Percentiles rank a stretch among this genome's conserved stretches.
Conservation (phyloP, 805 yeast species). For the Spathaspora gorwiae region DNA sequence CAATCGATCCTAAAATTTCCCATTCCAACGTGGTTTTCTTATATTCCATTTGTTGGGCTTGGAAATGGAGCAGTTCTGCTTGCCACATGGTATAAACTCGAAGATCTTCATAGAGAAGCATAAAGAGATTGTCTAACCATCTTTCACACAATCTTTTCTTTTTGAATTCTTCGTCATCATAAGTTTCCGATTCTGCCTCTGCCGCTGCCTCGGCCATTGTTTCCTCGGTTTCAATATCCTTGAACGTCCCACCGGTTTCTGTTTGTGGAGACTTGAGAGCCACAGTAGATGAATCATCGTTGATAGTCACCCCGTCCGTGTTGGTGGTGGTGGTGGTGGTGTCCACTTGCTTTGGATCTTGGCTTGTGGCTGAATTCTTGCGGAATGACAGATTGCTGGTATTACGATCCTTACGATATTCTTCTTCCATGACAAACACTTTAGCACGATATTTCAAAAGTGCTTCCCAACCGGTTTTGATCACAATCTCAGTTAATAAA, state of each 20-base stretch:
- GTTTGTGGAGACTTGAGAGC: constrained; percentile 34
- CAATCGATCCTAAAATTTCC: constrained; percentile 86
- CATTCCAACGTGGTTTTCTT: constrained; percentile 80
- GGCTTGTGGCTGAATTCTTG: constrained; percentile 8
- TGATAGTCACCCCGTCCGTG: neutral
- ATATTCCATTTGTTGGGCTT: constrained; percentile 78
- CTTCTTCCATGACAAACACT: constrained; percentile 47
- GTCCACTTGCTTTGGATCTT: constrained; percentile 9
- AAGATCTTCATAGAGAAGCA: constrained; percentile 68
- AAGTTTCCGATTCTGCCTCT: constrained; percentile 3
- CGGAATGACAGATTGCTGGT: constrained; percentile 5
- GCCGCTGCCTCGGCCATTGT: neutral
- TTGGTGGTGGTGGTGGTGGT: neutral
- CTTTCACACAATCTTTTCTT: constrained; percentile 66
- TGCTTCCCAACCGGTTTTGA: constrained; percentile 44
- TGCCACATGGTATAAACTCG: constrained; percentile 89
- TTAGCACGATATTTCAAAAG: constrained; percentile 42
- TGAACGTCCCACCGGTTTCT: neutral
- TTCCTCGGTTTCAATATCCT: neutral
- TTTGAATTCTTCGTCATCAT: constrained; percentile 34
- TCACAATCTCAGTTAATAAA: constrained; percentile 40
- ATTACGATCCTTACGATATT: constrained; percentile 37
- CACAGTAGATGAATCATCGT: constrained; percentile 33
- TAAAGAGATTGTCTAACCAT: constrained; percentile 68
- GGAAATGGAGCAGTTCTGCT: constrained; percentile 83